Evolutionary conservation across 306 rosid species (phyloP).

Genomic region (Rubus idaeus): DNA sequence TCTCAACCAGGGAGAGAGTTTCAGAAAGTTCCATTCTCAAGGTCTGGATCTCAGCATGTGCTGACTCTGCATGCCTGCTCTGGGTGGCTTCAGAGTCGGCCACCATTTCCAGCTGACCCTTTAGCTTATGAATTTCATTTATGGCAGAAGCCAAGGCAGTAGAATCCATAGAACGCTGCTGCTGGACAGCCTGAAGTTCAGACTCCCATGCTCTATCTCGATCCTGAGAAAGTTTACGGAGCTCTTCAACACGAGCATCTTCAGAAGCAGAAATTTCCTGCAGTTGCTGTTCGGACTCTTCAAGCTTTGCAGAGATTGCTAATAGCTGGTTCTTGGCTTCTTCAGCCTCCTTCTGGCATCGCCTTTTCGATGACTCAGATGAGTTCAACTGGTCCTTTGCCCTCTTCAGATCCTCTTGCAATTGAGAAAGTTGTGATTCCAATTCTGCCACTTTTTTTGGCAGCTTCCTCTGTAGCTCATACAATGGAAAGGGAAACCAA

Average conservation of each 20-base stretch:
- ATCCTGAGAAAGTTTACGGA: slow-evolving; percentile 73
- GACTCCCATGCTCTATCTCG: slow-evolving; percentile 92
- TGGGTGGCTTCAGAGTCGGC: slow-evolving; percentile 55
- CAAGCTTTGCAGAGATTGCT: slow-evolving; percentile 56
- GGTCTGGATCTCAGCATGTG: slow-evolving; percentile 54
- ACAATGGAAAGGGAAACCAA: background rate
- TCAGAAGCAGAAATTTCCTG: slow-evolving; percentile 68
- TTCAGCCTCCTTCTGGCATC: slow-evolving; percentile 68
- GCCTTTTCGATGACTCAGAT: slow-evolving; percentile 59
- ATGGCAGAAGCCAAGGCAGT: slow-evolving; percentile 69
- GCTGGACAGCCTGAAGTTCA: slow-evolving; percentile 83
- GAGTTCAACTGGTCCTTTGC: slow-evolving; percentile 65
- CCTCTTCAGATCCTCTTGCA: slow-evolving; percentile 71
- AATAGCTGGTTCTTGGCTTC: slow-evolving; percentile 60
- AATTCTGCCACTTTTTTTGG: slow-evolving; percentile 57
- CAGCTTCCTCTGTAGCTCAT: slow-evolving; percentile 55
- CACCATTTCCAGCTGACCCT: slow-evolving; percentile 64
- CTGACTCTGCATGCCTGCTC: slow-evolving; percentile 51
- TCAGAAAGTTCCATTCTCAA: slow-evolving; percentile 65
- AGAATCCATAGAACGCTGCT: slow-evolving; percentile 89
- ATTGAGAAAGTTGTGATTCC: slow-evolving; percentile 64
- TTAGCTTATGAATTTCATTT: slow-evolving; percentile 84
- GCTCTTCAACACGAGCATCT: slow-evolving; percentile 72
- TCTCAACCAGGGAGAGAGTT: slow-evolving; percentile 58
- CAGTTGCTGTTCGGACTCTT: slow-evolving; percentile 74